Base-by-base conservation (phyloP, 2,329 filamentous ascomycete genomes). In the Aquanectria penicillioides region DNA sequence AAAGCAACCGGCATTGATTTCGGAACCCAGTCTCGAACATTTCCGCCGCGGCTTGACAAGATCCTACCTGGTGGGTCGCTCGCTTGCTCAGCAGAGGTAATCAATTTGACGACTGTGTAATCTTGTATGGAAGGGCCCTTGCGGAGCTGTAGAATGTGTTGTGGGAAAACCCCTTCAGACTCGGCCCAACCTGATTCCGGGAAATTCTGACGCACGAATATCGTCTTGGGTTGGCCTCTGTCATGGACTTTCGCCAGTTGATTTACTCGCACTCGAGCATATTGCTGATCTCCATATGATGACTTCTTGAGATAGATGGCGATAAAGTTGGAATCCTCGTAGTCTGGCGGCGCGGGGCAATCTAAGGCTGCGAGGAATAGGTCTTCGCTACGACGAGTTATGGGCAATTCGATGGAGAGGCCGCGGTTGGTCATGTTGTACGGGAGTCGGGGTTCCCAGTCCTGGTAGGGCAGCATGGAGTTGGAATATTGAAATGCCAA, bases 401-500 rank as follows among this genome's bases (percentile, higher is more conserved):
- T 59, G 22, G 59, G 64, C 7, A 72, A 53, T 15, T 71, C 60
- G 5, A 72, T 68, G 8, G 62, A 65, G 4, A 73, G 61, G 1
- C 69, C 71, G 9, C 69, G 64, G 25, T 72, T 72, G 3, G 70
- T 64, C 51, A 72, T 65, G 15, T 57, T 36, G 28, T 70, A 71
- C 0, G 70, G 66, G 1, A 60, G 52, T 11, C 67, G 64, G 6
- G 69, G 68, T 55, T 73, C 70, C 66, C 67, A 72, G 47, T 75
- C 73, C 40, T 71, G 60, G 53, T 71, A 75, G 9, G 68, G 69
- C 8, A 74, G 54, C 3, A 71, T 72, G 15, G 73, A 64, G 10
- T 72, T 72, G 2, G 75, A 76, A 57, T 75, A 73, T 2, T 72
- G 71, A 62, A 81, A 81, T 4, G 71, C 71, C 34, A 67, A 64